phyloP scores from a whole-genome alignment of 2,329 filamentous ascomycete genomes.

The Stachybotrys chartarum region DNA sequence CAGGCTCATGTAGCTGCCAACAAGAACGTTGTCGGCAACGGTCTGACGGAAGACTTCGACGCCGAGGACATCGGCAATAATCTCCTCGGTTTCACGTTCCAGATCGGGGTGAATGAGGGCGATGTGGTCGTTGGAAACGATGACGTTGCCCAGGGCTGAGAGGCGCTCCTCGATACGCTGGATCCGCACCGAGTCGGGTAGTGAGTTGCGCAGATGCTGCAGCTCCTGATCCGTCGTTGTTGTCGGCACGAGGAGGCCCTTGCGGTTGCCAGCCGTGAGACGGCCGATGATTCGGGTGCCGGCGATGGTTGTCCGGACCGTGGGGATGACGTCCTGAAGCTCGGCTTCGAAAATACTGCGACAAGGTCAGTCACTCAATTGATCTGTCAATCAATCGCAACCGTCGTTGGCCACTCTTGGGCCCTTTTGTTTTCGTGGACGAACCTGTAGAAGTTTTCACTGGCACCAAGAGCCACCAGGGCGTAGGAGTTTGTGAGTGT shows the following conservation, averaged over 20 bases:
- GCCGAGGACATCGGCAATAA: conserved; percentile 87
- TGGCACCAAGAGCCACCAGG: conserved; percentile 86
- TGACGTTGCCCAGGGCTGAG: conserved; percentile 93
- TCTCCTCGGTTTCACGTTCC: conserved; percentile 97
- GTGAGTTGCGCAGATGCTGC: conserved; percentile 89
- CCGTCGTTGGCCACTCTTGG: too few relatives aligned
- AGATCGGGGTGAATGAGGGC: conserved; percentile 93
- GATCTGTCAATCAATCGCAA: too few relatives aligned
- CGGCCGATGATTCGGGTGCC: conserved; percentile 94
- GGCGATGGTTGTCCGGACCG: conserved; percentile 92
- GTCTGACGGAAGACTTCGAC: conserved; percentile 92
- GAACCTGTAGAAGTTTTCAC: conserved; percentile 96
- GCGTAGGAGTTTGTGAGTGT: conserved; percentile 97
- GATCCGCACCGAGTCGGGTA: conserved; percentile 87
- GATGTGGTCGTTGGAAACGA: conserved; percentile 94
- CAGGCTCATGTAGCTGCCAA: conserved; percentile 92
- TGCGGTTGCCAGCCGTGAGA: conserved; percentile 92
- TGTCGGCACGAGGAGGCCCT: conserved; percentile 92
- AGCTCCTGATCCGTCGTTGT: conserved; percentile 97
- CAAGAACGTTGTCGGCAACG: conserved; percentile 92
- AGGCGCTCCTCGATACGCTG: conserved; percentile 96
- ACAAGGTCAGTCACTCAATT: too few relatives aligned
- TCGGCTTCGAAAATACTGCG: conserved; percentile 90
- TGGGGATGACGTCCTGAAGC: conserved; percentile 93
- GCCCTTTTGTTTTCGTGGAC: background rate